Evolutionary conservation across 1,284 basidiomycete species (phyloP).

Genomic region (Filobasidium uniguttulatum): DNA sequence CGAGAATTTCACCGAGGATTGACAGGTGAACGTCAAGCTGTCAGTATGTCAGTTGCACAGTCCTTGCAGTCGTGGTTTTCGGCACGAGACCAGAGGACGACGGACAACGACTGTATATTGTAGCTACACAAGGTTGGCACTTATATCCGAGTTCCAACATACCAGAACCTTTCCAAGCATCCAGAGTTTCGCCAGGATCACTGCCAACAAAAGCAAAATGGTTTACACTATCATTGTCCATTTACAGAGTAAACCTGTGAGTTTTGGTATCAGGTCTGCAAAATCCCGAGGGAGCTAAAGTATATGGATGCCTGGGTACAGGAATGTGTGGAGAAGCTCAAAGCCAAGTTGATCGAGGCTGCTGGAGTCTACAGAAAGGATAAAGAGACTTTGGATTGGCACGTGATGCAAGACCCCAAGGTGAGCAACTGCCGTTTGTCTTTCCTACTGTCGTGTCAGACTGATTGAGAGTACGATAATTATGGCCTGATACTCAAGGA

Average conservation of each 20-base stretch:
- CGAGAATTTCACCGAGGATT: no score
- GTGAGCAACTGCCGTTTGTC: not conserved
- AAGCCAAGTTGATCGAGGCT: slow-evolving; percentile 34
- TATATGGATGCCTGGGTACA: slow-evolving; percentile 8
- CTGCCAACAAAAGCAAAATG: slow-evolving; percentile 22
- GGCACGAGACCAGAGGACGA: no score
- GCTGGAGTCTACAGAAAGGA: slow-evolving; percentile 33
- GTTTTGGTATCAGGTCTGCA: not conserved
- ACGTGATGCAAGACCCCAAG: slow-evolving; percentile 35
- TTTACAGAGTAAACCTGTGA: slow-evolving; percentile 29
- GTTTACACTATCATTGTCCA: slow-evolving; percentile 37
- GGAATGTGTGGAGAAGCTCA: slow-evolving; percentile 32
- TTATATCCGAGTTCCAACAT: no score
- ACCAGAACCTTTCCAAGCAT: no score
- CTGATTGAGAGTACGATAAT: not conserved
- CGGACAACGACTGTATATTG: no score
- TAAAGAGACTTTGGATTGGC: slow-evolving; percentile 33
- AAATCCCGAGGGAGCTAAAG: no score
- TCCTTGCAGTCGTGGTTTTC: no score
- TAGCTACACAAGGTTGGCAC: no score
- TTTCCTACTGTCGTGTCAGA: not conserved
- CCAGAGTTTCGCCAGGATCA: no score
- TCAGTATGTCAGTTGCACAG: no score
- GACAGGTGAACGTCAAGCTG: no score
- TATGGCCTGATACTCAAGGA: slow-evolving; percentile 15